Base-by-base conservation (phyloP, 176 grass and related monocot genomes). In the Chloris gayana region DNA sequence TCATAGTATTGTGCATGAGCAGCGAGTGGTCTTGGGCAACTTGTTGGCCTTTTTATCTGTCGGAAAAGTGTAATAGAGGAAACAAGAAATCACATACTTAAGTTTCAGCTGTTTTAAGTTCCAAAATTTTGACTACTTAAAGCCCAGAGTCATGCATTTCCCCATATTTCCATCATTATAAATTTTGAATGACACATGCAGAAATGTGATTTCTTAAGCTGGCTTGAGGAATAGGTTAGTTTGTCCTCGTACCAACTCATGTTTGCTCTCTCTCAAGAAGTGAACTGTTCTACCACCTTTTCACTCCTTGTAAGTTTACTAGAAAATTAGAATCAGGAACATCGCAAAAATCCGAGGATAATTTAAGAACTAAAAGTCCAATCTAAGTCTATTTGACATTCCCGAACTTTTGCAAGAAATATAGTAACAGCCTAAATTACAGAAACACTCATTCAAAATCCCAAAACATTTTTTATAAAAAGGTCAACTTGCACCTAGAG, bases 1-100 rank as follows among this genome's bases (percentile, higher is more conserved):
- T 91, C 82, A 91, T 73, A 93, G 68, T 89, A 93, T 89, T 39
- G 60, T 89, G 80, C 91, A 93, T 19, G 87, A 93, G 58, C 91
- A 93, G 19, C 86, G 63, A 39, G 83, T 92, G 49, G 83, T 92
- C 81, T 89, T 93, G 17, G 91, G 84, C 76, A 89, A 93, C 58
- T 89, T 86, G 59, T 87, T 84, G 19, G 73, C 75, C 87, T 93
- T 93, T 74, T 93, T 93, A 82, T 93, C 91, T 93, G 87, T 26
- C 12, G 58, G 38, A 77, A 80, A 75, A 58, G 47, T 63, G 53
- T 74, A 69, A 45, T 53, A 64, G 64, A 30, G 39, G 62, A 41
- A 81, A 25, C 8, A 63, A 10, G 35, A 15, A 64, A 79, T 26
- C 42, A 9, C 13, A 12, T 37, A 51, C 47, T 56, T 41, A 56